Percentiles rank a stretch among this genome's conserved stretches.
Evolutionary conservation across 176 grass and related monocot species (phyloP).

Genomic region (Phyllostachys edulis): DNA sequence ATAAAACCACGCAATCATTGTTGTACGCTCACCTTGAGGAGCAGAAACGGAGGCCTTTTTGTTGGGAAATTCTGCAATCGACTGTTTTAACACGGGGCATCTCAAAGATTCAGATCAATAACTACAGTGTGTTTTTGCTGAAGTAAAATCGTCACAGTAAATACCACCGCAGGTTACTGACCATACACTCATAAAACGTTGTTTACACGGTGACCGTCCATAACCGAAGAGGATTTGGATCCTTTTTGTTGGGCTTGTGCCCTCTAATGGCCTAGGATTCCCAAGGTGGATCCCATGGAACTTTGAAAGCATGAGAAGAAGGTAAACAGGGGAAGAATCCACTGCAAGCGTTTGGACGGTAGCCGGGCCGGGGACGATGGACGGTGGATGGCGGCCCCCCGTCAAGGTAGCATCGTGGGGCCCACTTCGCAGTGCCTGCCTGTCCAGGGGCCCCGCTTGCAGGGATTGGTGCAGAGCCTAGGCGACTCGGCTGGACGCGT

Average conservation of each 20-base stretch:
- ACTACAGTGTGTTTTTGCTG: too few relatives aligned
- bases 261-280: conserved; percentile 34
- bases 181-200: too few relatives aligned
- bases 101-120: too few relatives aligned
- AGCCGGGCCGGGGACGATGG: conserved; percentile 4
- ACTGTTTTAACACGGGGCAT: fast-evolving
- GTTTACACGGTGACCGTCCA: too few relatives aligned
- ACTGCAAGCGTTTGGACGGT: neutral
- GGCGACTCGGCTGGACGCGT: neutral
- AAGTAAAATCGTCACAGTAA: too few relatives aligned
- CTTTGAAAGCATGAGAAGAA: conserved; percentile 1
- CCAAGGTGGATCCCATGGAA: conserved; percentile 19
- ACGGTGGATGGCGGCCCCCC: conserved; percentile 14
- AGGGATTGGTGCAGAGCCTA: too few relatives aligned
- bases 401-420: neutral
- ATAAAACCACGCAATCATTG: neutral
- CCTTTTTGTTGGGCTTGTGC: neutral
- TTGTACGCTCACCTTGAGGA: neutral
- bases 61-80: neutral
- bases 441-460: neutral
- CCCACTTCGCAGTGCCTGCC: neutral
- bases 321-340: neutral
- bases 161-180: too few relatives aligned
- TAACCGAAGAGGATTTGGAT: neutral
- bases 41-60: neutral